Percentiles rank a stretch among this genome's conserved stretches.
Conservation (phyloP, 2,329 filamentous ascomycete genomes). For the Helminthosporium solani region DNA sequence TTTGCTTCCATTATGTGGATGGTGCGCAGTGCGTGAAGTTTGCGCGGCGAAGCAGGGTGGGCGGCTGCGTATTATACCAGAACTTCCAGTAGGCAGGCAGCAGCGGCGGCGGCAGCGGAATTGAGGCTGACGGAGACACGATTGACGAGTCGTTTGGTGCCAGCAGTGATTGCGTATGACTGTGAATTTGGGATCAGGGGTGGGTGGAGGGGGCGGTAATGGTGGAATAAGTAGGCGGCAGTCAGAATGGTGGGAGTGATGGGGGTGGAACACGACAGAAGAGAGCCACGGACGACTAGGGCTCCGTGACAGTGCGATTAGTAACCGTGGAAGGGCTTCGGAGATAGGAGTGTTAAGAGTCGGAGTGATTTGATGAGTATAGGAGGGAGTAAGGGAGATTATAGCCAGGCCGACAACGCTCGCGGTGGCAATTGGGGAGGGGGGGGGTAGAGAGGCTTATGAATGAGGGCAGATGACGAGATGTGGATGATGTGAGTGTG, state of each 20-base stretch:
- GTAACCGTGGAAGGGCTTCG: conserved; percentile 21
- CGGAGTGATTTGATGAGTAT: conserved; percentile 17
- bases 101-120: too few species aligned
- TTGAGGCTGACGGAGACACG: too few species aligned
- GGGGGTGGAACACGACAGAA: conserved; percentile 37
- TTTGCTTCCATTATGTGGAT: conserved; percentile 32
- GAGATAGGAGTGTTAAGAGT: conserved; percentile 25
- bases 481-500: too few species aligned
- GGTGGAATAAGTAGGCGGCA: conserved; percentile 18
- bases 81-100: conserved; percentile 29
- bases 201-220: conserved; percentile 24
- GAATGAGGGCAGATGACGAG: background rate
- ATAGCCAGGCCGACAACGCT: background rate
- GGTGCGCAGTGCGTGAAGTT: background rate
- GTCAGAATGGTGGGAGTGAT: conserved; percentile 19
- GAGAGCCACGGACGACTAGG: conserved; percentile 5
- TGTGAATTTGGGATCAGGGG: conserved; percentile 4
- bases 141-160: conserved; percentile 8
- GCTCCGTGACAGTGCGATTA: conserved; percentile 15
- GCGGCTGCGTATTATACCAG: conserved; percentile 30
- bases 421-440: background rate
- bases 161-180: conserved; percentile 8
- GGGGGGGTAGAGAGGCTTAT: background rate
- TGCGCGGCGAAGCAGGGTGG: conserved; percentile 5
- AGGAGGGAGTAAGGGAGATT: background rate